These are phyloP conservation scores for Dryadomyces quercus-mongolicae DNA, from an alignment of 2,329 filamentous ascomycete genomes.

Conservation along the genomic window DNA sequence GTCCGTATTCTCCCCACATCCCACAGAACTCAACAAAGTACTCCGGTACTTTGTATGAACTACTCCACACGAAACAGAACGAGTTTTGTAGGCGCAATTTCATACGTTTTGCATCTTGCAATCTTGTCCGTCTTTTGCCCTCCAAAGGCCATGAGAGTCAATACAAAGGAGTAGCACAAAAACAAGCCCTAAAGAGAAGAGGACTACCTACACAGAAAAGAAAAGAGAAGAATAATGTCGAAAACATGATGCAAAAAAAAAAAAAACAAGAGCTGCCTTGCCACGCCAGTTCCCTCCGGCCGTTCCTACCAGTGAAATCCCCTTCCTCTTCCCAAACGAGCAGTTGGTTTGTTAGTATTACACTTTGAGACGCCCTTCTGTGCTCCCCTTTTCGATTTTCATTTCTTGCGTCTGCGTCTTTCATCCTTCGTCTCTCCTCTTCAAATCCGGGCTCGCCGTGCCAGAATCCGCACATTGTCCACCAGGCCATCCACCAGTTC, in stretches of 20 bases:
- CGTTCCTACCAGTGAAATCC: background rate
- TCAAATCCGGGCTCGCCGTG: conserved; percentile 6
- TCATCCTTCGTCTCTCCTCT: conserved; percentile 9
- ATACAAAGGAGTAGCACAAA: background rate
- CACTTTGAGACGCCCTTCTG: background rate
- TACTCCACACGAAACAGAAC: no score
- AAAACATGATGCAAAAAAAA: background rate
- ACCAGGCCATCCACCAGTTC: conserved; percentile 61
- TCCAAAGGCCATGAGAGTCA: background rate
- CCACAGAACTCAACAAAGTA: no score
- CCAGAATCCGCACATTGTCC: conserved; percentile 55
- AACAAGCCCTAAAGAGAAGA: background rate
- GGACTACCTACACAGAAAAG: background rate
- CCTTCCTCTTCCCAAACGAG: background rate
- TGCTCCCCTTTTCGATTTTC: background rate
- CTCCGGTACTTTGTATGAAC: no score
- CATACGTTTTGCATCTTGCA: background rate
- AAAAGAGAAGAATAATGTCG: background rate
- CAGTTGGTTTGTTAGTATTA: background rate
- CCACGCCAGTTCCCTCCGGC: background rate
- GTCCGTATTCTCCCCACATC: no score
- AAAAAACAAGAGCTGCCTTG: background rate
- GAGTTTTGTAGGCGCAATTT: no score
- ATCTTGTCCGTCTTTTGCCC: background rate
- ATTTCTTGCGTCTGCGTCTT: conserved; percentile 18